Base-by-base conservation (phyloP, 1,139 yeast species). In the Magnusiomyces ingens region DNA sequence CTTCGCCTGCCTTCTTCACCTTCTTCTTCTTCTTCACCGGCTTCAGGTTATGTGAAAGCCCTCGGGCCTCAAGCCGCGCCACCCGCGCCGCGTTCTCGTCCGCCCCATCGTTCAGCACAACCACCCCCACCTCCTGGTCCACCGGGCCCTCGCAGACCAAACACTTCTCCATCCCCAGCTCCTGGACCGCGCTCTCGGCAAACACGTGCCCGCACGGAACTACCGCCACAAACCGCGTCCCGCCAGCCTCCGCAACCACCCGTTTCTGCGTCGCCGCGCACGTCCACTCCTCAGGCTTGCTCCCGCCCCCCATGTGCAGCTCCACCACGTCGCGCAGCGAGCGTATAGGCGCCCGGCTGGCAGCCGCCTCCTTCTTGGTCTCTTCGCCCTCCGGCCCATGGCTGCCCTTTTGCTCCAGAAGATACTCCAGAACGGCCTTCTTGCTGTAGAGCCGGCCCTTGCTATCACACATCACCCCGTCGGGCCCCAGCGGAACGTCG, bases 391-490 rank as follows among this genome's bases (percentile, higher is more conserved):
- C 40, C 45, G 55, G 53, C 32, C 62, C 59, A 45, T 60, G 56
- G 26, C 68, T 66, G 45, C 70, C 57, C 11, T 61, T 52, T 26
- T 64, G 66, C 18, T 71, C 71, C 2, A 85, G 65, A 17, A 86
- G 65, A 64, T 77, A 75, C 61, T 84, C 85, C 13, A 90, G 61
- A 0, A 87, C 67, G 40, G 83, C 72, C 57, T 85, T 90, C 60
- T 86, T 87, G 59, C 82, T 79, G 66, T 79, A 86, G n/a, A 90
- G 63, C 38, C 73, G 67, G 0, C 97, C 97, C 55, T 71, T 71
- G 64, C 75, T 84, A 68, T 89, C 96, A 35, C 90, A 79, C 5
- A 85, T 87, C 2, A 88, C 71, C 0, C 84, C 87, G 5, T 64
- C 66, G 10, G 57, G 61, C 22, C 48, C 48, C 19, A 81, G 68